These are phyloP conservation scores for Saturnispora sekii DNA, from an alignment of 805 yeast genomes.

Conservation along the genomic window DNA sequence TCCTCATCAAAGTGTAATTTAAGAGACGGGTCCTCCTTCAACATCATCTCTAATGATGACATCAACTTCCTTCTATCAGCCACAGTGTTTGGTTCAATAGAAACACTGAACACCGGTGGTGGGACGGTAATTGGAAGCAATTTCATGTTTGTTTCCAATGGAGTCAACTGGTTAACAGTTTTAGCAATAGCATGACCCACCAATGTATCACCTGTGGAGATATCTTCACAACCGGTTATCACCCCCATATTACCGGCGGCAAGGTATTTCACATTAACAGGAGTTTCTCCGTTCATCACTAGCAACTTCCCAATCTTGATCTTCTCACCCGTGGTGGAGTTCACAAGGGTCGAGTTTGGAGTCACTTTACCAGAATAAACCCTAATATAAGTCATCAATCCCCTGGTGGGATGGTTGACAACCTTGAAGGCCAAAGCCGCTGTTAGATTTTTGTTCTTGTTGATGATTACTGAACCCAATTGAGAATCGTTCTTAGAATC, in stretches of 20 bases:
- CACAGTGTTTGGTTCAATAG: conserved; percentile 72
- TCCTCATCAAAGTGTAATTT: conserved; percentile 68
- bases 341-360: conserved; percentile 51
- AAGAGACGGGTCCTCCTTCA: conserved; percentile 89
- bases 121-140: conserved; percentile 78
- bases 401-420: conserved; percentile 72
- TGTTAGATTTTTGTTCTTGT: conserved; percentile 49
- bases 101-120: conserved; percentile 84
- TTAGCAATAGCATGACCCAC: conserved; percentile 49
- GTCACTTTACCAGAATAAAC: conserved; percentile 76
- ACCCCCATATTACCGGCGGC: conserved; percentile 87
- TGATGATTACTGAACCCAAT: conserved; percentile 43
- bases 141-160: conserved; percentile 35
- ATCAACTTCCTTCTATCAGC: conserved; percentile 74
- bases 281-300: conserved; percentile 81
- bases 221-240: conserved; percentile 59
- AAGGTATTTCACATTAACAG: conserved; percentile 57
- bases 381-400: conserved; percentile 75
- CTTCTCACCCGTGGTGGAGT: conserved; percentile 60
- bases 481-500: conserved; percentile 31
- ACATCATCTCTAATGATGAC: conserved; percentile 50
- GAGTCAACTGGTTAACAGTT: conserved; percentile 23
- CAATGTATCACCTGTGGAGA: conserved; percentile 87
- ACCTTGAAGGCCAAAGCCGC: conserved; percentile 89
- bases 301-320: conserved; percentile 60